Evolutionary conservation across 345 rosid genomes (phyloP).

Genomic region (Eucalyptus caleyi): DNA sequence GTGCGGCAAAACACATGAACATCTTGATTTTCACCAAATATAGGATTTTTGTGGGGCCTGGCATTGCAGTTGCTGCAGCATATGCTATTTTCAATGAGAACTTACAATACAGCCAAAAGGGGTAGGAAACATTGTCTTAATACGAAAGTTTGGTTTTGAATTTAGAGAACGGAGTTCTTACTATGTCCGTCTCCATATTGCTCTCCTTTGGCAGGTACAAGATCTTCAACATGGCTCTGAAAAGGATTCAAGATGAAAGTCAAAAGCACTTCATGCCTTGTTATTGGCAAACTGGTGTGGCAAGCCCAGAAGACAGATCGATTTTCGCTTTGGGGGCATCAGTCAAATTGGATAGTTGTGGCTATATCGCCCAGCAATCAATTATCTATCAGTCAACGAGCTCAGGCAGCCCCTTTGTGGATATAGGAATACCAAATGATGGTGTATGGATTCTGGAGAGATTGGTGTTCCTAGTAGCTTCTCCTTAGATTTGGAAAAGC

Average conservation of each 20-base stretch:
- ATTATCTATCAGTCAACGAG: neutral
- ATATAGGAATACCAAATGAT: neutral
- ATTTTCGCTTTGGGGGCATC: neutral
- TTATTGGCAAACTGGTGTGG: neutral
- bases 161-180: neutral
- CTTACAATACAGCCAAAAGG: slow-evolving; percentile 81
- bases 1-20: too few relatives aligned
- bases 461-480: neutral
- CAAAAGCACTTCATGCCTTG: slow-evolving; percentile 5
- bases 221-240: slow-evolving; percentile 71
- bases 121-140: slow-evolving; percentile 11
- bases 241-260: slow-evolving; percentile 77
- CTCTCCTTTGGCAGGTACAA: slow-evolving; percentile 41
- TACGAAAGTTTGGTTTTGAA: neutral
- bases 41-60: slow-evolving; percentile 27
- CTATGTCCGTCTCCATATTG: neutral
- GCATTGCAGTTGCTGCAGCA: slow-evolving; percentile 80
- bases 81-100: slow-evolving; percentile 66
- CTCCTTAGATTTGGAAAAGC: neutral
- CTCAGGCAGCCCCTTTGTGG: neutral
- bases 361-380: neutral
- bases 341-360: neutral
- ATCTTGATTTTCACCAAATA: too few relatives aligned
- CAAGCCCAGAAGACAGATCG: neutral
- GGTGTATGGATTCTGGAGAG: neutral